Evolutionary conservation across 2,329 filamentous ascomycete species (phyloP).

Genomic region (Colletotrichum kahawae): DNA sequence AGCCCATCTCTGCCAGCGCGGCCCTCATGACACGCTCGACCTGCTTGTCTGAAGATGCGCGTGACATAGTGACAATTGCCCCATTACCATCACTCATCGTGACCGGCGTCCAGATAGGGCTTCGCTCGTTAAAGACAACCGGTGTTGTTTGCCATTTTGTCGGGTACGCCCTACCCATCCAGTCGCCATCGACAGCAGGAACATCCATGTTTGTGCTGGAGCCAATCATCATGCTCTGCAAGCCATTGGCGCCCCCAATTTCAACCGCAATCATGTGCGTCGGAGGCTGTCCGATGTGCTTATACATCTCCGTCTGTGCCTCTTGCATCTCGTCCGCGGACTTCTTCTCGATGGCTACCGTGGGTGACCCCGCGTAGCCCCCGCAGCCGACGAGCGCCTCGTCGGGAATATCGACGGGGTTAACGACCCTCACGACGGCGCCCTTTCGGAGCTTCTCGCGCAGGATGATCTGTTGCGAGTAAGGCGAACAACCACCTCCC

Average conservation of each 20-base stretch:
- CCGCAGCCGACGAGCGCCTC: slow-evolving; percentile 59
- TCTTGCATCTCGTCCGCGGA: slow-evolving; percentile 60
- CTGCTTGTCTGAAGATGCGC: slow-evolving; percentile 48
- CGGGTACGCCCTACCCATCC: slow-evolving; percentile 61
- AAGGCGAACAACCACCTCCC: slow-evolving; percentile 63
- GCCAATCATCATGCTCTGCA: slow-evolving; percentile 62
- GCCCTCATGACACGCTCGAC: slow-evolving; percentile 56
- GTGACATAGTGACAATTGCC: slow-evolving; percentile 54
- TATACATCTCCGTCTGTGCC: slow-evolving; percentile 57
- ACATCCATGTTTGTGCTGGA: slow-evolving; percentile 56
- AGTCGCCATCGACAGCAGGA: slow-evolving; percentile 57
- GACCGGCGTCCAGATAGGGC: slow-evolving; percentile 18
- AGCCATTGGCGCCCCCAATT: slow-evolving; percentile 69
- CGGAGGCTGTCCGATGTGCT: slow-evolving; percentile 48
- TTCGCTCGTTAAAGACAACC: slow-evolving; percentile 54
- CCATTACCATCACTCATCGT: slow-evolving; percentile 51
- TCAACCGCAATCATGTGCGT: slow-evolving; percentile 67
- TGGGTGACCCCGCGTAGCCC: slow-evolving; percentile 63
- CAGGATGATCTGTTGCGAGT: slow-evolving; percentile 55
- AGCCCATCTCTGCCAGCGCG: slow-evolving; percentile 61
- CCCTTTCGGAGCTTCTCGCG: slow-evolving; percentile 55
- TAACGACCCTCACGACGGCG: slow-evolving; percentile 55
- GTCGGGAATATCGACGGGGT: slow-evolving; percentile 53
- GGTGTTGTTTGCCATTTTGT: slow-evolving; percentile 62
- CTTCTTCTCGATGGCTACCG: slow-evolving; percentile 65